Evolutionary conservation across 2,329 filamentous ascomycete species (phyloP).

Genomic region (Gaeumannomyces tritici): DNA sequence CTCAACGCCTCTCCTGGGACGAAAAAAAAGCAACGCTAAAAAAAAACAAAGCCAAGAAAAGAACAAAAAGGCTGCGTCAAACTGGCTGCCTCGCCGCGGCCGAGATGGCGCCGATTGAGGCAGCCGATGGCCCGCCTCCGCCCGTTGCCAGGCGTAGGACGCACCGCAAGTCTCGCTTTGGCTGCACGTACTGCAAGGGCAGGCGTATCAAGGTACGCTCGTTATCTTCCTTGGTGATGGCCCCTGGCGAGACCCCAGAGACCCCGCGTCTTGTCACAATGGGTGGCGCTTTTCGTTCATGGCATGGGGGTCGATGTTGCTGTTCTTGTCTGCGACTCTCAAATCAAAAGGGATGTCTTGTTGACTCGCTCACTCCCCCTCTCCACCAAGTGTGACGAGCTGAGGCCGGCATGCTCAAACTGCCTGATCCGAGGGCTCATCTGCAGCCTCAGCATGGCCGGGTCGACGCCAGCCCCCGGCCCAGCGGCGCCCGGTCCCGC

Average conservation of each 20-base stretch:
- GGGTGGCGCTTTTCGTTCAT: neutral
- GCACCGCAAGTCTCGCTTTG: constrained; percentile 2
- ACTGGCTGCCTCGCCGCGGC: neutral
- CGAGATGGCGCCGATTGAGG: neutral
- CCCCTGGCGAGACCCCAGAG: neutral
- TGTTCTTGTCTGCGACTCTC: neutral
- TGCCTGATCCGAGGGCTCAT: constrained; percentile 2
- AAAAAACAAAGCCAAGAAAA: no score
- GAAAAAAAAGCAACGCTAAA: no score
- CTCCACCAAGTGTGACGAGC: constrained; percentile 1
- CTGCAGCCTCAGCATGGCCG: constrained; percentile 1
- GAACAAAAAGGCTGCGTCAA: no score
- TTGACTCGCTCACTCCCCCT: neutral
- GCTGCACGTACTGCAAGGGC: constrained; percentile 2
- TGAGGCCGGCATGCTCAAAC: constrained; percentile 4
- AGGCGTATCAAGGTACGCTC: constrained; percentile 4
- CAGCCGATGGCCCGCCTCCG: neutral
- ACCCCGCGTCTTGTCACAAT: neutral
- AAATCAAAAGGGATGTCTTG: neutral
- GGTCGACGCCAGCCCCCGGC: neutral
- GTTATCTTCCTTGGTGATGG: neutral
- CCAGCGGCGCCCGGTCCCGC: neutral
- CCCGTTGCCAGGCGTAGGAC: constrained; percentile 1
- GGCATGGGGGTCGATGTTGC: neutral
- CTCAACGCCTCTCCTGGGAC: no score